phyloP scores from a whole-genome alignment of 2,329 filamentous ascomycete species.

The Colletotrichum acutatum region DNA sequence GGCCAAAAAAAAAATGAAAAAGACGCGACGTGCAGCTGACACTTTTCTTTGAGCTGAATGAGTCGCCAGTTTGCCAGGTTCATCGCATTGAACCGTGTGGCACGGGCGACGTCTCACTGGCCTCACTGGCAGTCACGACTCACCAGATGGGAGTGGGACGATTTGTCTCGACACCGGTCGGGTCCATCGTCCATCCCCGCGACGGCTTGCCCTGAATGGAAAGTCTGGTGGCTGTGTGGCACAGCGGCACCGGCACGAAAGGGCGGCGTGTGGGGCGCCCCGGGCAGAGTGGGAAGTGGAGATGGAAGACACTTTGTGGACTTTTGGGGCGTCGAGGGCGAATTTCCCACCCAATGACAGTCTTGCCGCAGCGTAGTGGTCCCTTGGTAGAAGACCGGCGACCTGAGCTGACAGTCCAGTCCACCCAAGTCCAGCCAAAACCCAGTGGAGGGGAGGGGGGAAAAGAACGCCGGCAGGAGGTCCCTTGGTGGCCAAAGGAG shows the following conservation, averaged over 20 bases:
- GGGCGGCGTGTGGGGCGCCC: too few species aligned
- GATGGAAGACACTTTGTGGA: not conserved
- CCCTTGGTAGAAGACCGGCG: not conserved
- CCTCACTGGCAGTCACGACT: not conserved
- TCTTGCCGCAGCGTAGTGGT: slow-evolving; percentile 4
- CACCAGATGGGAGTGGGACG: slow-evolving; percentile 17
- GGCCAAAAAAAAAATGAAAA: not conserved
- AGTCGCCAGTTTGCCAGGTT: slow-evolving; percentile 13
- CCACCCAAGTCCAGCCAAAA: too few species aligned
- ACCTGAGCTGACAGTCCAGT: not conserved
- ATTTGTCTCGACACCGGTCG: not conserved
- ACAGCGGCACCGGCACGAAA: not conserved
- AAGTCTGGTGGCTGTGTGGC: not conserved
- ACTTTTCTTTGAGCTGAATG: not conserved
- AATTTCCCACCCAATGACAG: slow-evolving; percentile 13
- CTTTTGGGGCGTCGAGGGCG: not conserved
- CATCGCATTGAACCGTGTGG: slow-evolving; percentile 30
- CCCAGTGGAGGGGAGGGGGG: too few species aligned
- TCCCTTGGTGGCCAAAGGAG: not conserved
- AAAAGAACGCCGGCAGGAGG: too few species aligned
- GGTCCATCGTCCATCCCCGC: not conserved
- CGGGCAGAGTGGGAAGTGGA: not conserved
- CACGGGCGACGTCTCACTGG: slow-evolving; percentile 24
- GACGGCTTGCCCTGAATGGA: not conserved
- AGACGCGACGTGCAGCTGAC: not conserved